Base-by-base conservation (phyloP, 1,284 basidiomycete genomes). In the Fomitopsis pinicola region DNA sequence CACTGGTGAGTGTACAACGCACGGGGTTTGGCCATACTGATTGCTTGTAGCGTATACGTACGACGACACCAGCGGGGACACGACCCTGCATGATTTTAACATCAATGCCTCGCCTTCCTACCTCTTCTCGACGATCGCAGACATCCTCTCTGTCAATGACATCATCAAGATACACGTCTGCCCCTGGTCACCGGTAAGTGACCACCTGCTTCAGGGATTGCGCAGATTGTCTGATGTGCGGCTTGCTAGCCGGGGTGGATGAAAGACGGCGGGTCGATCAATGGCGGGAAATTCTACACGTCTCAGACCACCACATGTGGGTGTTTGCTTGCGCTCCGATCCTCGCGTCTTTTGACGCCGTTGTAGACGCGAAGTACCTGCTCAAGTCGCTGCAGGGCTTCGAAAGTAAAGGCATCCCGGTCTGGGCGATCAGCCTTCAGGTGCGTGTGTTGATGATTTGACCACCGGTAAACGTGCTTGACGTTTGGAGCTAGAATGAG, bases 161-260 rank as follows among this genome's bases (percentile, higher is more conserved):
- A 66, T 68, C 62, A 59, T 82, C 36, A 77, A 74, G 64, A 71
- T 83, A 5, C 78, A 82, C 52, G 61, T 82, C 17, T 42, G 80
- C 35, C 82, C 82, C 1, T 83, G 82, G 82, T 82, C 80, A 59
- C 79, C 81, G 9, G 81, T 82, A 62, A 63, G 76, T 69, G 12
- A n/a, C 46, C 2, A n/a, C 4, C 12, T 19, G 19, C 42, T 22
- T 22, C 22, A 17, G 14, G 30, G 17, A 8, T 40, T 40, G 1
- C 1, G 3, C 35, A 28, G 14, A 44, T 40, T 5, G 3, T 28
- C 19, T 35, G 33, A 12, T 35, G 58, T 59, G 55, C 64, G 33
- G 57, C 45, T 36, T 35, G 14, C 7, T 59, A 83, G 81, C 82
- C 82, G 4, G 80, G 71, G 17, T 84, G 82, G 82, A 81, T 83